Base-by-base conservation (phyloP, 2,329 filamentous ascomycete species). In the Cytospora mali region DNA sequence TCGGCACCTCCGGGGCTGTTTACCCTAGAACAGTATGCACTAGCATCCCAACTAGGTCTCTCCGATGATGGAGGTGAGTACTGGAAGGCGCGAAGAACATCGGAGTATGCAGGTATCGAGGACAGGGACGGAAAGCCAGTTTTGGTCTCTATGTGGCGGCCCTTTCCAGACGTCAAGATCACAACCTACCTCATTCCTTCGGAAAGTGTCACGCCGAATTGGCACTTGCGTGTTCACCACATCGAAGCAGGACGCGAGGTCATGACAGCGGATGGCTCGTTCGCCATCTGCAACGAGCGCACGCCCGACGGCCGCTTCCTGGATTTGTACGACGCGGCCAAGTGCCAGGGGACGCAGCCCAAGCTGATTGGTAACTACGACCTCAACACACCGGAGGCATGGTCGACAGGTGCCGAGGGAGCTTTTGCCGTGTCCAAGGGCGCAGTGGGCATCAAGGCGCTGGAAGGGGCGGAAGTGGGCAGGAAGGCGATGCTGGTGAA, bases 11-110 rank as follows among this genome's bases (percentile, higher is more conserved):
- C 90, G 0, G 90, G 91, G 0, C 82, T 87, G 21, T 91, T 92
- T 73, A 88, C 88, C 0, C 82, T 93, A 1, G 89, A 92, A 72
- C 90, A 92, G 70, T 91, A 88, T 71, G 88, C 90, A 0, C 84
- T 91, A 1, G 90, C 91, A 61, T 91, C 87, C 5, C 88, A 91
- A 69, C 82, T 94, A 2, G 90, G 90, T 0, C 76, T 94, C 2
- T 92, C 89, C 1, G 89, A 92, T 68, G 90, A 93, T 72, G 88
- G 83, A 23, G 90, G 90, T 39, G 90, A 93, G 74, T 85, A 87
- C 66, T 94, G 91, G 91, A 91, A 92, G 74, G 86, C 90, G 62
- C 81, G 90, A n/a, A 79, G 89, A 35, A 78, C 87, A 27, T 88
- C 85, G n/a, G 79, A 87, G 52, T 84, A 89, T 68, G 84, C 88